phyloP scores from a whole-genome alignment of 257 asterid species.

The Solanum paucissectum region DNA sequence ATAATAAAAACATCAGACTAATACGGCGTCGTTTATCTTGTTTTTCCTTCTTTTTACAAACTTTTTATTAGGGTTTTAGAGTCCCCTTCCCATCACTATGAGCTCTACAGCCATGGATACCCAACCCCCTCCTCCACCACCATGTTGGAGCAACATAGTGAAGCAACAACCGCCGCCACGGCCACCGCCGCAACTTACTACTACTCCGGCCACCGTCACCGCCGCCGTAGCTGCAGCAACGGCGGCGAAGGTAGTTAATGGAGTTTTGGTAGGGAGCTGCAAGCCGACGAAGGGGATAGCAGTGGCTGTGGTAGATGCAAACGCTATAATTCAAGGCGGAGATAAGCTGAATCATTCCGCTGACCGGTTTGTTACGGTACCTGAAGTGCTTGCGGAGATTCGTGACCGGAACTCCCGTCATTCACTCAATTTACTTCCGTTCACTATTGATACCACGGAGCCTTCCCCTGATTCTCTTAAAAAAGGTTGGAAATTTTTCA shows the following conservation, averaged over 20 bases:
- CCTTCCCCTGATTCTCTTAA: conserved; percentile 70
- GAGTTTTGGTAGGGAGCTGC: conserved; percentile 60
- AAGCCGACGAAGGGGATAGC: conserved; percentile 71
- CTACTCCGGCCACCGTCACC: neutral
- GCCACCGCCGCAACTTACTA: neutral
- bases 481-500: conserved; percentile 31
- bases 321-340: conserved; percentile 82
- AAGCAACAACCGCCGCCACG: conserved; percentile 30
- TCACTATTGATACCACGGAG: conserved; percentile 61
- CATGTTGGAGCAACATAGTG: conserved; percentile 57
- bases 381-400: conserved; percentile 70
- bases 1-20: too few relatives aligned
- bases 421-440: conserved; percentile 71
- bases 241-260: neutral
- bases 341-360: conserved; percentile 47
- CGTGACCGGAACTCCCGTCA: conserved; percentile 91
- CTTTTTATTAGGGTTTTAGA: conserved; percentile 14
- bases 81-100: neutral
- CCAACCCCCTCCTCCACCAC: conserved; percentile 9
- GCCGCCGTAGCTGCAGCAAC: neutral
- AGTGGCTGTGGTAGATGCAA: conserved; percentile 91
- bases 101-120: conserved; percentile 11
- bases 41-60: too few relatives aligned
- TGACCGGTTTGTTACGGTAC: conserved; percentile 72
- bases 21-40: too few relatives aligned